Conservation (phyloP, 164 flowering plant species). For the Akebia trifoliata region DNA sequence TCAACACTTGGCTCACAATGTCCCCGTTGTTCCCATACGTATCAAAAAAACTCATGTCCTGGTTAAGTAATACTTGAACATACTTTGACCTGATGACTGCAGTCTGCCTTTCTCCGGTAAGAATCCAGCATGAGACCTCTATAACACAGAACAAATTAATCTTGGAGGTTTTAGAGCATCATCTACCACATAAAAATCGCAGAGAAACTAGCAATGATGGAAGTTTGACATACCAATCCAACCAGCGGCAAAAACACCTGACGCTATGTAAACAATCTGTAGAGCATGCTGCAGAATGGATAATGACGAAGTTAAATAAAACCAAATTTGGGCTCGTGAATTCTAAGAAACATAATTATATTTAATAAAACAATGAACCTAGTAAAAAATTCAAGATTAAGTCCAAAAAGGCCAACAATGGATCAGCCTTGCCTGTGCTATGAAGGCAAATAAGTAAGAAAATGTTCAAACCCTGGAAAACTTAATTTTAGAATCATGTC, state of each 20-base stretch:
- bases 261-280: constrained; percentile 68
- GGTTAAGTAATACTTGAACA: constrained; percentile 90
- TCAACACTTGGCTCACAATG: constrained; percentile 97
- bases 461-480: no score
- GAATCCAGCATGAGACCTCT: constrained; percentile 99
- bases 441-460: no score
- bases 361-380: neutral
- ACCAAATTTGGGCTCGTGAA: neutral
- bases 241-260: constrained; percentile 85
- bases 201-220: neutral
- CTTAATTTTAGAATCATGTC: no score
- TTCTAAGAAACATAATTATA: neutral
- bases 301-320: constrained; percentile 12
- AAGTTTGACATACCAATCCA: constrained; percentile 80
- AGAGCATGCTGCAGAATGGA: constrained; percentile 73
- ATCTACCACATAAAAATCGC: no score
- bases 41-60: constrained; percentile 98
- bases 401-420: no score
- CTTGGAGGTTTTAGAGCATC: no score
- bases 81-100: constrained; percentile 96
- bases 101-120: constrained; percentile 98
- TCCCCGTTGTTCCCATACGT: constrained; percentile 98
- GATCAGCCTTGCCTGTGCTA: no score
- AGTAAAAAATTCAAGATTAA: no score
- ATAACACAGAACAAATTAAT: constrained; percentile 27